Evolutionary conservation across 176 grass and related monocot species (phyloP), one percentile per base, ranked within the genome.

Genomic region (Lolium perenne): DNA sequence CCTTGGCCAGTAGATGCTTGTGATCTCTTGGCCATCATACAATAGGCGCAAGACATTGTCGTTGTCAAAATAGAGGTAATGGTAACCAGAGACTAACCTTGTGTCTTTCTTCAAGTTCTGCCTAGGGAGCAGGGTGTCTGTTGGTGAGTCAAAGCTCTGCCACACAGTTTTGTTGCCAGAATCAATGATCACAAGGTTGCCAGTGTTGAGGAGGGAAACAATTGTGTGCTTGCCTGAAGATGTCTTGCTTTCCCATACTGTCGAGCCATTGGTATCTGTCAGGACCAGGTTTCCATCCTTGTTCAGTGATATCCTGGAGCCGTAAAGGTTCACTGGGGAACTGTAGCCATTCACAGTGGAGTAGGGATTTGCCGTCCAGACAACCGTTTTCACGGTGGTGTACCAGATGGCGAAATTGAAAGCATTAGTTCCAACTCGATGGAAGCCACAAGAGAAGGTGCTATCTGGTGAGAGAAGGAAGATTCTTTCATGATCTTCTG

Each of bases 1-100:
- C 83, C 83, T 84, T 77, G 90, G 93, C 90, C 90, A 95, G 58
- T 95, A 95, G 64, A 92, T 92, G 85, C 90, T 92, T 60, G 90
- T 90, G 25, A 92, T 87, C 59, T 85, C 87, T 60, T 74, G 93
- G 10, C 90, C 87, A 10, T 90, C 82, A 17, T 92, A 95, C 41
- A 88, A 69, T 2, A 88, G 76, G 22, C 77, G 76, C 47, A 95
- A 45, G 18, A 95, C 88, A 23, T 92, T 95, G 72, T 95, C 93
- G 74, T 88, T 95, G 48, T 92, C 93, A 18, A 92, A 95, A 72
- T 88, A 92, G 50, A 90, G 84, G 25, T 69, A 81, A 84, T 90
- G 91, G 35, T 94, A 90, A 56, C 63, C 82, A 56, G 60, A 86
- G 56, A 84, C 90, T 86, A 92, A 89, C 82, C 84, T 92, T 58